phyloP scores from a whole-genome alignment of 768 basidiomycete genomes.

The Lentinus brumalis region DNA sequence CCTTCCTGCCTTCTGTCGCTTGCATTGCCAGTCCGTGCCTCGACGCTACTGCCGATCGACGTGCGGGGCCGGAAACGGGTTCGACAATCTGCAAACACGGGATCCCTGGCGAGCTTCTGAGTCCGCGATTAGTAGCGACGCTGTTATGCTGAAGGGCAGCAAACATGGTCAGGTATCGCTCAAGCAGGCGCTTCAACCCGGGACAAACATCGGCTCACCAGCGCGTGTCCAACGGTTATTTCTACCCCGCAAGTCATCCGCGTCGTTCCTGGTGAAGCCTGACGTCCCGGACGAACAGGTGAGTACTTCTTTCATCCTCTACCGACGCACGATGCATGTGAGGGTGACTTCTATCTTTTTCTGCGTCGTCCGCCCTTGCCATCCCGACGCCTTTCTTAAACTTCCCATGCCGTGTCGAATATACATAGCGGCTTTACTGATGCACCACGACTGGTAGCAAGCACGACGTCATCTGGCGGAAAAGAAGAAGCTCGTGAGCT shows the following conservation, averaged over 20 bases:
- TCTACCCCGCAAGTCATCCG: neutral
- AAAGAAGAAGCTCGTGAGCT: too few species aligned
- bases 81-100: neutral
- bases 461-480: too few species aligned
- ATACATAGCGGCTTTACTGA: too few species aligned
- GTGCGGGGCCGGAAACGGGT: neutral
- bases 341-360: too few species aligned
- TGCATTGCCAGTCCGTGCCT: neutral
- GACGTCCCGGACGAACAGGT: too few species aligned
- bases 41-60: too few species aligned
- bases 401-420: too few species aligned
- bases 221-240: neutral
- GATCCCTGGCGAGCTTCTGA: neutral
- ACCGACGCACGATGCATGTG: too few species aligned
- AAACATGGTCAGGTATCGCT: neutral
- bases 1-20: neutral
- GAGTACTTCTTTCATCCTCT: too few species aligned
- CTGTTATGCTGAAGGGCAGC: neutral
- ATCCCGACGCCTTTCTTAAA: too few species aligned
- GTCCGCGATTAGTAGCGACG: neutral
- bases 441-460: too few species aligned
- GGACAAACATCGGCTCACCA: neutral
- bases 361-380: too few species aligned
- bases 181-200: neutral
- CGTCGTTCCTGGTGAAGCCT: neutral